These are phyloP conservation scores for Phoenix dactylifera DNA, from an alignment of 176 grass and related monocot species.

Conservation along the genomic window DNA sequence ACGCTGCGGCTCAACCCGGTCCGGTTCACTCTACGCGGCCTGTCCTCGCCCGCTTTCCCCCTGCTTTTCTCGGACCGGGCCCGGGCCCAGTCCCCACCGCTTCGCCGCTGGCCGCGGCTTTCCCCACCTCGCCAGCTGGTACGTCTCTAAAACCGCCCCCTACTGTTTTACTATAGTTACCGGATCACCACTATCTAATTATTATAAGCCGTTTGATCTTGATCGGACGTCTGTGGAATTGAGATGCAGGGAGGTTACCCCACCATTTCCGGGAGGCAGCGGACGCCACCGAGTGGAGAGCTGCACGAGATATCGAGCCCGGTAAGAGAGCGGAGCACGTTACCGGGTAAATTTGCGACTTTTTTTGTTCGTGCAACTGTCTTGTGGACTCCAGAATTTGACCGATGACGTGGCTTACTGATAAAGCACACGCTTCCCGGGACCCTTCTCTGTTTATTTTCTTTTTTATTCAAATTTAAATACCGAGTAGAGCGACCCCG, in stretches of 20 bases:
- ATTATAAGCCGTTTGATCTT: not conserved
- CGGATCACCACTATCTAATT: not conserved
- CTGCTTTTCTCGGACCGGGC: conserved; percentile 7
- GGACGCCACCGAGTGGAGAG: conserved; percentile 7
- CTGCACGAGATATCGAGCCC: conserved; percentile 20
- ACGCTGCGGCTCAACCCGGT: not conserved
- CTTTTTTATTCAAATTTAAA: no score
- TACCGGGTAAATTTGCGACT: conserved; percentile 14
- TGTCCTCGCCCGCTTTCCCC: conserved; percentile 10
- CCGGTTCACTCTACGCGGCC: not conserved
- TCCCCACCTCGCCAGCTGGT: conserved; percentile 22
- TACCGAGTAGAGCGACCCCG: no score
- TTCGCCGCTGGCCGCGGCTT: not conserved
- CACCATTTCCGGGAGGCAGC: conserved; percentile 5
- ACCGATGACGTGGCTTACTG: no score
- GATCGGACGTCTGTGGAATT: conserved; percentile 1
- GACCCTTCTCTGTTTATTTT: no score
- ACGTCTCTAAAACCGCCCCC: not conserved
- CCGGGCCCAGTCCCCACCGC: not conserved
- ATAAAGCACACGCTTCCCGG: no score
- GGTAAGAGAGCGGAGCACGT: conserved; percentile 29
- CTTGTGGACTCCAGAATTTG: no score
- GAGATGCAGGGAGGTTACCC: not conserved
- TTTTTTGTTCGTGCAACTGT: not conserved
- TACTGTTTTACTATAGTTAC: not conserved